Conservation (phyloP, 805 yeast genomes). For the Barnettozyma siamensis region DNA sequence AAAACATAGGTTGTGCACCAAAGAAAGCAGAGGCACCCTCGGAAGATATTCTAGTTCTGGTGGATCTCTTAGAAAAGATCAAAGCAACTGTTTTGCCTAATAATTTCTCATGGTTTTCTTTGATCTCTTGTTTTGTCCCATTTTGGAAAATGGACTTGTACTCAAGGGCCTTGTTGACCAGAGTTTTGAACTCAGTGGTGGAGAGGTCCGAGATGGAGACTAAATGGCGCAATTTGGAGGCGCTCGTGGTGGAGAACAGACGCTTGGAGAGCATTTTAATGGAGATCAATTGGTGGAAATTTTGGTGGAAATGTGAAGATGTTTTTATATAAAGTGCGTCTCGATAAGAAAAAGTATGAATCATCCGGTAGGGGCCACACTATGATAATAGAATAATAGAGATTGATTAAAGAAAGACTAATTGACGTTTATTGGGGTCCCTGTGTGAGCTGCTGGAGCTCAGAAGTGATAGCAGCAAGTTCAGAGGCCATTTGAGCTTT, state of each 20-base stretch:
- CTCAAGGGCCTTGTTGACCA: conserved; percentile 67
- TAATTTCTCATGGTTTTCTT: conserved; percentile 42
- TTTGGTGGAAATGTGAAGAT: not conserved
- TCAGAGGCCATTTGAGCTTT: not conserved
- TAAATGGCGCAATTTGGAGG: conserved; percentile 50
- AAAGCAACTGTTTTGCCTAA: conserved; percentile 79
- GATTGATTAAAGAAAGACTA: no score
- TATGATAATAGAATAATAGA: no score
- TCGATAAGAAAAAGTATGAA: no score
- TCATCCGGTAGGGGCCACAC: conserved; percentile 8
- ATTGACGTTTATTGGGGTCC: no score
- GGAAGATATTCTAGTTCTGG: conserved; percentile 88
- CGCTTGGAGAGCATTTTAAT: conserved; percentile 13
- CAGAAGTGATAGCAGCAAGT: no score
- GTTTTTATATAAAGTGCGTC: no score
- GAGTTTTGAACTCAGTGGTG: conserved; percentile 59
- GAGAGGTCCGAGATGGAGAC: conserved; percentile 76
- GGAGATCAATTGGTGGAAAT: not conserved
- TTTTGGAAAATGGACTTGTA: conserved; percentile 60
- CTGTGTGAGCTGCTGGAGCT: not conserved
- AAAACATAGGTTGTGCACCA: conserved; percentile 94
- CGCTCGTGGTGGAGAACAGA: conserved; percentile 13
- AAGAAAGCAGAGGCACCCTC: conserved; percentile 93
- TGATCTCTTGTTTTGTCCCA: conserved; percentile 35
- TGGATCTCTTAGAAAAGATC: conserved; percentile 85